Evolutionary conservation across 148 eudicot species (phyloP), one percentile per base, ranked within the genome.

Genomic region (Rhododendron simsii): DNA sequence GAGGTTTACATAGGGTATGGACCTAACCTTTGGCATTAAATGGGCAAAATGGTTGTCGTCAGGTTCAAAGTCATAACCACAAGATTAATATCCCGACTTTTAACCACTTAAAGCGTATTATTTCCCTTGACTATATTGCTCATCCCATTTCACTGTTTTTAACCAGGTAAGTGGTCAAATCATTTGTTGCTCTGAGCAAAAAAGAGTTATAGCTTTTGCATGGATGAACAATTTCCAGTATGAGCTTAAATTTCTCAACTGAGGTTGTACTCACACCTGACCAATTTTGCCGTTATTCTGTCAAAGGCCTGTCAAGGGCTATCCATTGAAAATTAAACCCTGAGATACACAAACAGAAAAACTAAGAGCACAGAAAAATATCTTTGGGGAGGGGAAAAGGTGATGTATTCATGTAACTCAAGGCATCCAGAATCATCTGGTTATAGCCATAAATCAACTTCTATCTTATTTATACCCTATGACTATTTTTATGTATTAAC

Each of bases 181-280:
- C 10, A 5, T 76, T 33, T 48, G 57, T 79, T 23, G 30, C 30
- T n/a, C 81, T 79, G 7, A 45, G 39, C 76, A 13, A 23, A 48
- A 3, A n/a, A n/a, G 18, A 48, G 35, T 79, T 48, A 48, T 45
- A 45, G 20, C 20, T 79, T 79, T 26, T 79, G 82, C 26, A 10
- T 26, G 82, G 33, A n/a, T n/a, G 8, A 48, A 11, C 35, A 14
- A 75, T 75, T 78, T 78, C 33, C 35, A n/a, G 13, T 14, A 48
- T 5, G 59, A 28, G 82, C 59, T 48, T 79, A 14, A 48, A 48
- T 79, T n/a, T 79, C 82, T 79, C 59, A 39, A 79, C 59, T 26
- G 37, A 20, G 81, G 26, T 45, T 79, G 82, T 79, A 30, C 81
- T 78, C 55, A 47, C 81, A n/a, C 81, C 51, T 78, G 30, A 47